Evolutionary conservation across 2,329 filamentous ascomycete species (phyloP).

Genomic region (Hypoxylon sp.): DNA sequence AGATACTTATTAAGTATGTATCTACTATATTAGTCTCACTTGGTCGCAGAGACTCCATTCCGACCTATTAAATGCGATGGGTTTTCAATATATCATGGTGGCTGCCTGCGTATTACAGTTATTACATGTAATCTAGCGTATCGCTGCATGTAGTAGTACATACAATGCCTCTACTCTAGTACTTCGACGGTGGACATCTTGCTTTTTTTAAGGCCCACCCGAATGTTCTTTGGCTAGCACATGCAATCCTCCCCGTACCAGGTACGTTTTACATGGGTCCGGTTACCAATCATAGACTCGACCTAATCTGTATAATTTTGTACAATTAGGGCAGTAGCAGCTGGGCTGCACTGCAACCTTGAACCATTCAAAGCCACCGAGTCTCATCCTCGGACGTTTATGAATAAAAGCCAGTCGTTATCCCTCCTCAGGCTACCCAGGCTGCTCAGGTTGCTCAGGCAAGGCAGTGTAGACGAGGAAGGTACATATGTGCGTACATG

Average conservation of each 20-base stretch:
- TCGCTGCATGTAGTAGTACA: background rate
- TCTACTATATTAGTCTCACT: background rate
- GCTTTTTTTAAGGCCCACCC: slow-evolving; percentile 32
- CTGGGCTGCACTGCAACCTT: slow-evolving; percentile 30
- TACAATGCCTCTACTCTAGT: slow-evolving; percentile 4
- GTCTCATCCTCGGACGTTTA: slow-evolving; percentile 39
- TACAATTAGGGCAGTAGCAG: slow-evolving; percentile 20
- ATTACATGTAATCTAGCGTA: slow-evolving; percentile 1
- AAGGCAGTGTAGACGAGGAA: background rate
- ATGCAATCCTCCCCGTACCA: slow-evolving; percentile 32
- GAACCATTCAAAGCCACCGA: slow-evolving; percentile 31
- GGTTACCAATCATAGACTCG: background rate
- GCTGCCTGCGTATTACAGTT: slow-evolving; percentile 17
- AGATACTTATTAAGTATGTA: slow-evolving; percentile 8
- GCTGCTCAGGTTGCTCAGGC: background rate
- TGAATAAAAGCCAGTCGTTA: slow-evolving; percentile 24
- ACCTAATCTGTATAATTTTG: background rate
- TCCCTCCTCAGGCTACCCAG: background rate
- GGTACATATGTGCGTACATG: background rate
- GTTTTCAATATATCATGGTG: slow-evolving; percentile 17
- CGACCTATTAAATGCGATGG: slow-evolving; percentile 12
- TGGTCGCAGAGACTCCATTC: slow-evolving; percentile 5
- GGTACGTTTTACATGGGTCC: slow-evolving; percentile 25
- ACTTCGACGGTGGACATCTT: slow-evolving; percentile 8
- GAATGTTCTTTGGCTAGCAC: no score